These are phyloP conservation scores for Trametes hirsuta DNA, from an alignment of 1,284 basidiomycete genomes.

Conservation along the genomic window DNA sequence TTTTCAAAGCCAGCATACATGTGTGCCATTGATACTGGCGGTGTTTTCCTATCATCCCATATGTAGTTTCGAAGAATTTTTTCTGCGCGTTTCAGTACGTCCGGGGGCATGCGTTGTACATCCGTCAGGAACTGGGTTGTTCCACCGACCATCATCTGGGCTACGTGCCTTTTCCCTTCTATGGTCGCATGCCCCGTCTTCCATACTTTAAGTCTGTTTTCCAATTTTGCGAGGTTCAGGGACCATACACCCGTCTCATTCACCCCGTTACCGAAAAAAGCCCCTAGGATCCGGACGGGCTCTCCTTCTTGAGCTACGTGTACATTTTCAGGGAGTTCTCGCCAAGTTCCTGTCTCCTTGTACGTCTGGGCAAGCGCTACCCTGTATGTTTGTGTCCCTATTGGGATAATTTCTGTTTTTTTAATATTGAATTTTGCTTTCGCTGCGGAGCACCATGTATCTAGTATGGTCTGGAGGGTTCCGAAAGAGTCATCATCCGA, in stretches of 20 bases:
- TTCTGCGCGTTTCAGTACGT: not conserved
- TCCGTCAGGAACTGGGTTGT: slow-evolving; percentile 32
- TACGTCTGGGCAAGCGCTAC: not conserved
- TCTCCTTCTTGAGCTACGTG: slow-evolving; percentile 30
- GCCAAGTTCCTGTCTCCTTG: not conserved
- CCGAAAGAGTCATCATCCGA: slow-evolving; percentile 22
- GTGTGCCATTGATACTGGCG: not conserved
- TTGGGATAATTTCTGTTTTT: slow-evolving; percentile 41
- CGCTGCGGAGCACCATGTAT: slow-evolving; percentile 37
- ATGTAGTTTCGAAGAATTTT: not conserved
- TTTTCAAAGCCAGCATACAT: too few relatives aligned
- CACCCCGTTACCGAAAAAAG: slow-evolving; percentile 32
- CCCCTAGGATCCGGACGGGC: slow-evolving; percentile 31
- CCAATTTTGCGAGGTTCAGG: slow-evolving; percentile 18
- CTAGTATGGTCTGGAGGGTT: slow-evolving; percentile 24
- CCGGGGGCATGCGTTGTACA: slow-evolving; percentile 30
- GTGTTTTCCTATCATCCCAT: not conserved
- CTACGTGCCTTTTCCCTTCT: slow-evolving; percentile 19
- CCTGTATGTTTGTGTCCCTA: slow-evolving; percentile 30
- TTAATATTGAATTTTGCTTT: slow-evolving; percentile 38
- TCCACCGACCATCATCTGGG: slow-evolving; percentile 27
- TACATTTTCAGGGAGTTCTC: slow-evolving; percentile 1
- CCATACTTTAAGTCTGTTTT: too few relatives aligned
- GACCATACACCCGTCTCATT: slow-evolving; percentile 26
- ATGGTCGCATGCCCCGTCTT: slow-evolving; percentile 21